Base-by-base conservation (phyloP, 257 asterid species). In the Penstemon newberryi region DNA sequence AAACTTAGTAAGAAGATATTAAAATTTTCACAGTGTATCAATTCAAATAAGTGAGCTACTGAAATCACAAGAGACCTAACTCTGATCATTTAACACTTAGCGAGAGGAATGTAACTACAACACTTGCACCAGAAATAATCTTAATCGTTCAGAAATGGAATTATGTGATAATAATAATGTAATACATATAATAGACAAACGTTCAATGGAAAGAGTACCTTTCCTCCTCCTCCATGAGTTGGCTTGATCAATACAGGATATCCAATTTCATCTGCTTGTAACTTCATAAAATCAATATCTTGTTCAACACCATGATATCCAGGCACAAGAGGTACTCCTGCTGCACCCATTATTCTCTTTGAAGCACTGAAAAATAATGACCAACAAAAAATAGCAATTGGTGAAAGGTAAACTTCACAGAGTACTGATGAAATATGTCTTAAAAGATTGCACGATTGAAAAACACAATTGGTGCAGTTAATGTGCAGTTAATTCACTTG, bases 291-390 rank as follows among this genome's bases (percentile, higher is more conserved):
- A 65, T 87, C 96, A 79, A 94, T 74, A 83, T 94, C 95, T 75
- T 91, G 99, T 65, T 86, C 91, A 39, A 65, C 75, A 71, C 99
- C 99, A 80, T 94, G 96, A 85, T 91, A 94, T 70, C 97, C 97
- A 74, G 99, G 99, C 75, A 93, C 99, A 72, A 93, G 97, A n/a
- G 99, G 99, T 66, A 93, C 99, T 69, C 97, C 96, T 36, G 99
- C 99, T 60, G 97, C 97, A 60, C 96, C 97, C 99, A 93, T 93
- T 78, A 93, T 93, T 76, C 96, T 84, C 86, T 93, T 93, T 66
- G 97, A 93, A 73, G 99, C 97, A 83, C 99, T 93, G 85, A 37
- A 58, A 65, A n/a, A 70, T n/a, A 46, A 72, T 60, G 58, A 41
- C 53, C 37, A 46, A 59, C 44, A 55, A 46, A 45, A 68, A 69